These are phyloP conservation scores for Boletus insuetus DNA, from an alignment of 768 basidiomycete genomes.

Conservation along the genomic window DNA sequence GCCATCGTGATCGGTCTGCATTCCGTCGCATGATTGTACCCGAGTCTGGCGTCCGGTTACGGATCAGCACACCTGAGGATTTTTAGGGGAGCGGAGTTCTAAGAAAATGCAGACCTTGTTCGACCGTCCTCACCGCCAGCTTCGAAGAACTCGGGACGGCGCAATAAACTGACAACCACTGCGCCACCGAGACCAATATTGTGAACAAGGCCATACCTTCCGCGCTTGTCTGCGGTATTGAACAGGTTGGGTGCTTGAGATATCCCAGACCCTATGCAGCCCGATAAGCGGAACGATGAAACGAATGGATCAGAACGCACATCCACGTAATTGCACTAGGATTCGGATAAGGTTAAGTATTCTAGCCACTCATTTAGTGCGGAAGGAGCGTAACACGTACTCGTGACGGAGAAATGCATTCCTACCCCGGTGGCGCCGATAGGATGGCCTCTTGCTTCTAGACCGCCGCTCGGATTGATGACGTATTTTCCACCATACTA, in stretches of 20 bases:
- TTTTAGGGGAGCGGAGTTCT: no score
- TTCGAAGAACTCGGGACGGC: slow-evolving; percentile 72
- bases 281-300: neutral
- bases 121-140: slow-evolving; percentile 61
- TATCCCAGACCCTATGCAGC: slow-evolving; percentile 61
- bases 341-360: neutral
- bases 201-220: slow-evolving; percentile 76
- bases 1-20: slow-evolving; percentile 54
- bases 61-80: neutral
- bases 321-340: slow-evolving; percentile 69
- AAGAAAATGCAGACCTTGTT: slow-evolving; percentile 41
- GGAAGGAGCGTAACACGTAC: slow-evolving; percentile 37
- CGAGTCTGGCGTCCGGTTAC: slow-evolving; percentile 44
- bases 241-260: slow-evolving; percentile 75
- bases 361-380: no score
- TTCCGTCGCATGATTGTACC: slow-evolving; percentile 76
- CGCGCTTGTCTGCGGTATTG: slow-evolving; percentile 54
- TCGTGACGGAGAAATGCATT: slow-evolving; percentile 81
- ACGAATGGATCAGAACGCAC: slow-evolving; percentile 31
- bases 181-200: slow-evolving; percentile 77
- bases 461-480: slow-evolving; percentile 79
- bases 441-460: slow-evolving; percentile 83
- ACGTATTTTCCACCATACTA: slow-evolving; percentile 83
- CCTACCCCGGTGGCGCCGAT: slow-evolving; percentile 76
- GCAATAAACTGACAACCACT: slow-evolving; percentile 69